Percentiles rank a stretch among this genome's conserved stretches.
Evolutionary conservation across 768 basidiomycete species (phyloP).

Genomic region (Kwoniella botswanensis): DNA sequence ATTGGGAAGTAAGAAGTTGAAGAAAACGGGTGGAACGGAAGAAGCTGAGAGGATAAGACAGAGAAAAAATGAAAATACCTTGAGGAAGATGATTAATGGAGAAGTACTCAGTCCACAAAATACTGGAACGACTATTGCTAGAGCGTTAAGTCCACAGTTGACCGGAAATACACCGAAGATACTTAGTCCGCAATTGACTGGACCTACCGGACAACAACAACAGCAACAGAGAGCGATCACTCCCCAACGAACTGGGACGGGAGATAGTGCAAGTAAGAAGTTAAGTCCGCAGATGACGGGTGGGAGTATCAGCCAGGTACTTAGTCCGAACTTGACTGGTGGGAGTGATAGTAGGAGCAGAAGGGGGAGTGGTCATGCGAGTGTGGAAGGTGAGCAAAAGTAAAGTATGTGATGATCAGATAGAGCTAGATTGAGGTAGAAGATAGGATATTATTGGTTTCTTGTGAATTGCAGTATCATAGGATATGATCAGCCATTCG

Average conservation of each 20-base stretch:
- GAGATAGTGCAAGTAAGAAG: background rate
- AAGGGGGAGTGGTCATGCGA: background rate
- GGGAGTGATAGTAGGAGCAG: slow-evolving; percentile 12
- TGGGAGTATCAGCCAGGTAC: background rate
- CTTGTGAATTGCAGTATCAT: too few species aligned
- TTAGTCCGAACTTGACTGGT: slow-evolving; percentile 28
- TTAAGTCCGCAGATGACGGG: slow-evolving; percentile 35
- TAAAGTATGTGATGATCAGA: background rate
- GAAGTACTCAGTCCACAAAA: slow-evolving; percentile 28
- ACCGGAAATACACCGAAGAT: slow-evolving; percentile 1
- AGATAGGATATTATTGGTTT: too few species aligned
- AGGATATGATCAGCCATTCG: too few species aligned
- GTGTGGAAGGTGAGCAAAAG: background rate
- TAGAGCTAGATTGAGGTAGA: too few species aligned
- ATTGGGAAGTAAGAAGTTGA: slow-evolving; percentile 82
- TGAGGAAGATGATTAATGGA: slow-evolving; percentile 81
- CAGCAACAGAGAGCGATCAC: background rate
- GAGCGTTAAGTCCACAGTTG: slow-evolving; percentile 17
- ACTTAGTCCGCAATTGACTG: slow-evolving; percentile 22
- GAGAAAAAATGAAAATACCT: slow-evolving; percentile 77
- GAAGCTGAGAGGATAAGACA: slow-evolving; percentile 87
- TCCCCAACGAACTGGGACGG: slow-evolving; percentile 11
- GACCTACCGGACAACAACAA: background rate
- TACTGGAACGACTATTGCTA: slow-evolving; percentile 19
- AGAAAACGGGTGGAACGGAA: slow-evolving; percentile 93